Evolutionary conservation across 2,329 filamentous ascomycete genomes (phyloP).

Genomic region (Drechslerella coelobrocha): DNA sequence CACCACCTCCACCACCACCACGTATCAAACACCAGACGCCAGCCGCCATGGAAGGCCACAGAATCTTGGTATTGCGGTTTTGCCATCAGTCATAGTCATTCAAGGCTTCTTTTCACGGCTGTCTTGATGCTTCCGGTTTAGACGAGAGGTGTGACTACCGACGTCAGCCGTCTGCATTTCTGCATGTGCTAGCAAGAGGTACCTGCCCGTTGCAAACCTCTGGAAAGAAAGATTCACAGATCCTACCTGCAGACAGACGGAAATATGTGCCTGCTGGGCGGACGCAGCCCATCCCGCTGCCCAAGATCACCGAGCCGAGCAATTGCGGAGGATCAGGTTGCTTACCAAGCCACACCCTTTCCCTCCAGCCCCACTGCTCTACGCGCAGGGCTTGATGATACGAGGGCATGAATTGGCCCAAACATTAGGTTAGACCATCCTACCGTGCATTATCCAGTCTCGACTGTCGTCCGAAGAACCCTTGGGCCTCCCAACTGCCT

Average conservation of each 20-base stretch:
- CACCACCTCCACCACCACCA: neutral
- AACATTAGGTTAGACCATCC: slow-evolving; percentile 22
- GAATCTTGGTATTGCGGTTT: slow-evolving; percentile 40
- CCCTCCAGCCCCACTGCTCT: slow-evolving; percentile 30
- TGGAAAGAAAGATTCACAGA: neutral
- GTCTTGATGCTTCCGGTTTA: slow-evolving; percentile 1
- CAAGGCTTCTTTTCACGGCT: slow-evolving; percentile 1
- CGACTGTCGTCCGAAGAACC: slow-evolving; percentile 25
- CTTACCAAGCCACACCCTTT: slow-evolving; percentile 36
- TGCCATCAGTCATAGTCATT: slow-evolving; percentile 36
- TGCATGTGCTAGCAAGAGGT: slow-evolving; percentile 13
- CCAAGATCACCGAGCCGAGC: slow-evolving; percentile 34
- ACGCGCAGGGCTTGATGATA: slow-evolving; percentile 7
- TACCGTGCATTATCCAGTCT: slow-evolving; percentile 21
- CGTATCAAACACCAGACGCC: neutral
- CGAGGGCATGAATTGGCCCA: slow-evolving; percentile 5
- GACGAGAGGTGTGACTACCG: slow-evolving; percentile 44
- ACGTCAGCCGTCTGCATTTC: slow-evolving; percentile 47
- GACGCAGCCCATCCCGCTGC: slow-evolving; percentile 37
- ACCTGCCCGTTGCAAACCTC: too few species aligned
- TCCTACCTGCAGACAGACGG: neutral
- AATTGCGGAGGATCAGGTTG: slow-evolving; percentile 46
- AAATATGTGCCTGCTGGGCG: slow-evolving; percentile 24
- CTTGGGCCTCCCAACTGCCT: slow-evolving; percentile 35
- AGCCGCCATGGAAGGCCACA: neutral